Evolutionary conservation across 2,329 filamentous ascomycete species (phyloP), one percentile per base, ranked within the genome.

Genomic region (Scytalidium lignicola): DNA sequence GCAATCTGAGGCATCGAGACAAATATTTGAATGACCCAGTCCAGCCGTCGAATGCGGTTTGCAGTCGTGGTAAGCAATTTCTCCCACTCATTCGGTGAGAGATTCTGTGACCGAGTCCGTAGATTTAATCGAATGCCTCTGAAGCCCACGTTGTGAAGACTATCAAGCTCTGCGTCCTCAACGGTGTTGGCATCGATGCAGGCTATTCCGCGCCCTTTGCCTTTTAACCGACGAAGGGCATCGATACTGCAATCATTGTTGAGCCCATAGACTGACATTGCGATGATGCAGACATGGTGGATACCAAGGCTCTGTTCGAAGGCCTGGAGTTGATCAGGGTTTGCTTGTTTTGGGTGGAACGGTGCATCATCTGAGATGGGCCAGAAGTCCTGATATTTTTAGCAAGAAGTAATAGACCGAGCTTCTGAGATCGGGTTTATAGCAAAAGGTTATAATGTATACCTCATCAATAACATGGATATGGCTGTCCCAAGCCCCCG

Each of bases 41-140:
- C 54, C 26, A 62, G 44, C 3, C 55, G 60, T 19, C 58, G 52
- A 19, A 65, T 50, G 4, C 55, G 47, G 17, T 59, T 55, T 2
- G 63, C 59, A 44, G 61, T 58, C 28, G 43, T 51, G 20, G 48
- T 48, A 22, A 62, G 51, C 5, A 53, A 50, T 9, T 26, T 42
- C 37, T 51, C 54, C 37, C 60, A 60, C 5, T 51, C 55, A 10
- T 46, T 49, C n/a, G 50, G 54, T 22, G 52, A 50, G 13, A 58
- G 55, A 5, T 49, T 49, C 23, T 58, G 41, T 1, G 53, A 51
- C 2, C 59, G 58, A 3, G 61, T 62, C 28, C 58, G 56, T 37
- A 66, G 56, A 48, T 66, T 66, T 29, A 66, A 51, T 7, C 64
- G 58, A n/a, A 65, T 58, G 4, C 60, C 64, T 5, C 64, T 58